Base-by-base conservation (phyloP, 108 stramenopile species). In the Schizochytrium sp. region DNA sequence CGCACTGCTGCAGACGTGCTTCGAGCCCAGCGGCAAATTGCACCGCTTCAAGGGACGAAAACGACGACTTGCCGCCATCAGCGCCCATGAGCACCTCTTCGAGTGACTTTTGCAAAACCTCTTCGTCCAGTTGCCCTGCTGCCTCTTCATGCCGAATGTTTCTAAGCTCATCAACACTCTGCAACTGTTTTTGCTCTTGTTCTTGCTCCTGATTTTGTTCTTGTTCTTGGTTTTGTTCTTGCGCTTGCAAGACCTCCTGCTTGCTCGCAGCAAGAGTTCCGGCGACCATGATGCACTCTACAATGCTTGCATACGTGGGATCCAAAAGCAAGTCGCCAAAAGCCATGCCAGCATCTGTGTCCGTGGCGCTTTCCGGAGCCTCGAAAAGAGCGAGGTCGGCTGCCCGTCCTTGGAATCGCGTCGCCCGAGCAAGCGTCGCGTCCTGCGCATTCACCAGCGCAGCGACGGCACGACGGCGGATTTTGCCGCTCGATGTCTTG, bases 401-500 rank as follows among this genome's bases (percentile, higher is more conserved):
- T 14, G 14, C 63, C 21, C 63, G 41, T 41, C 14, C 63, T 12
- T 23, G 63, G 5, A 41, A 69, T 8, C 6, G 10, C 18, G 25
- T 23, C 10, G 14, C 25, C 2, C 63, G 34, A 8, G 6, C 25
- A 18, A 69, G 18, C 63, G 25, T 18, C 8, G 63, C 34, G 63
- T 69, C 63, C 8, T 18, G 63, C 63, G 14, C 10, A 6, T 69
- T 18, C 14, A 69, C 63, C 63, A 69, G 25, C 34, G 25, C 63
- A 18, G 63, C 63, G 34, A 69, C 63, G 25, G 63, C 63, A 69
- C 63, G 8, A 8, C 99, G 94, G 12, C 97, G 97, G 87, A 99
- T 99, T 90, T 99, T 99, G 10, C 99, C 99, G 72, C 97, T 97
- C 16, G 97, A 98, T 19, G 99, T 99, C 92, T 99, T 99, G 5